Base-by-base conservation (phyloP, 257 asterid species). In the Penstemon eatonii region DNA sequence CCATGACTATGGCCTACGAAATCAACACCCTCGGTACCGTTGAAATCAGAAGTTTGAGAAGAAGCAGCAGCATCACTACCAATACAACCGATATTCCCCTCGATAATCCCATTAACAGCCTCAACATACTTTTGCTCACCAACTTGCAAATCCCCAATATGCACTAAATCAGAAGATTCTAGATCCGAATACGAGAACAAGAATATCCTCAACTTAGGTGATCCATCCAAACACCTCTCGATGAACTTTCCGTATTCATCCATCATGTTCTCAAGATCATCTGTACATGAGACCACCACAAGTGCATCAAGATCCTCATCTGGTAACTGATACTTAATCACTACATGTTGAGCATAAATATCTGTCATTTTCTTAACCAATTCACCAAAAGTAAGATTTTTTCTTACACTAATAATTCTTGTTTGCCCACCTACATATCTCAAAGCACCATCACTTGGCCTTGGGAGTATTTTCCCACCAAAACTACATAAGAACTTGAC, bases 401-500 rank as follows among this genome's bases (percentile, higher is more conserved):
- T 83, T 72, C 84, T 86, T 43, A 94, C 79, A 60, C 88, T 87
- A 64, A 91, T 79, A 57, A 94, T 94, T 85, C 96, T 86, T 66
- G 98, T 94, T 69, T 89, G 96, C 70, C 99, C 99, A 68, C 98
- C 98, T 63, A 91, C 98, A 59, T 91, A 94, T 82, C 99, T 87
- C 80, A 94, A 77, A 0, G 87, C 79, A 55, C 96, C 92, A 59
- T 94, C 99, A 78, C 93, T 86, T 49, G 94, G 84, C 59, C 99
- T 84, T 1, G 99, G 99, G 70, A 91, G 55, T 72, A 94, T 91
- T 72, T 86, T 91, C 78, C 99, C 99, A 67, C 96, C 98, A 74
- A 89, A 91, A 85, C 99, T 94, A 76, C 99, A 94, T 81, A 94
- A 71, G 57, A 94, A 77, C 74, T 94, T 94, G 52, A 94, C 84